These are phyloP conservation scores for Hypoxylon sp. DNA, from an alignment of 2,329 filamentous ascomycete species.

Conservation along the genomic window DNA sequence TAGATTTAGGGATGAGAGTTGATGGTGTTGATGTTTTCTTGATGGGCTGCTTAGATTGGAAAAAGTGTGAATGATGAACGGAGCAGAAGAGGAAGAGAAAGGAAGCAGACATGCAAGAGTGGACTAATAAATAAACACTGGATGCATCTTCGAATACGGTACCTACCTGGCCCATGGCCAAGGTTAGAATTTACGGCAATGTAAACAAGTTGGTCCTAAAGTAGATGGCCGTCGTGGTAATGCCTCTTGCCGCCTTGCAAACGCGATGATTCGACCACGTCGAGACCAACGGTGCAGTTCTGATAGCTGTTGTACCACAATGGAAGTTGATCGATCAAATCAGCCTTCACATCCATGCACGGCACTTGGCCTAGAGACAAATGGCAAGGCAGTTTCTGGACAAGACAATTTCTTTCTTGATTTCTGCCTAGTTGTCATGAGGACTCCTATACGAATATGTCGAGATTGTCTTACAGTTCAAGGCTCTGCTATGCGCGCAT, in stretches of 20 bases:
- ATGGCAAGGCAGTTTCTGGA: constrained; percentile 11
- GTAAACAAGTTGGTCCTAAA: background rate
- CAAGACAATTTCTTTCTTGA: background rate
- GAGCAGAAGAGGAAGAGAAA: background rate
- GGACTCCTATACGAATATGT: background rate
- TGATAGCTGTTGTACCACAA: background rate
- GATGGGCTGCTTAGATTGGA: background rate
- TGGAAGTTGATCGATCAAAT: too few species aligned
- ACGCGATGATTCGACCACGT: constrained; percentile 10
- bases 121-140: too few species aligned
- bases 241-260: constrained; percentile 7
- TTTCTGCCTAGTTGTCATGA: constrained; percentile 1
- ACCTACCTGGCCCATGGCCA: too few species aligned
- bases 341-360: background rate
- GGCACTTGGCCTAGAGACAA: background rate
- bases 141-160: too few species aligned
- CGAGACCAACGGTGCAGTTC: background rate
- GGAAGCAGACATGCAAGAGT: too few species aligned
- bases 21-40: background rate
- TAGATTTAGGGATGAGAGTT: background rate
- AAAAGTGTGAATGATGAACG: background rate
- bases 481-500: background rate
- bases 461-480: background rate
- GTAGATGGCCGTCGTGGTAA: background rate
- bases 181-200: too few species aligned